Evolutionary conservation across 352 stramenopile genomes (phyloP).

Genomic region (Phytophthora litchii): DNA sequence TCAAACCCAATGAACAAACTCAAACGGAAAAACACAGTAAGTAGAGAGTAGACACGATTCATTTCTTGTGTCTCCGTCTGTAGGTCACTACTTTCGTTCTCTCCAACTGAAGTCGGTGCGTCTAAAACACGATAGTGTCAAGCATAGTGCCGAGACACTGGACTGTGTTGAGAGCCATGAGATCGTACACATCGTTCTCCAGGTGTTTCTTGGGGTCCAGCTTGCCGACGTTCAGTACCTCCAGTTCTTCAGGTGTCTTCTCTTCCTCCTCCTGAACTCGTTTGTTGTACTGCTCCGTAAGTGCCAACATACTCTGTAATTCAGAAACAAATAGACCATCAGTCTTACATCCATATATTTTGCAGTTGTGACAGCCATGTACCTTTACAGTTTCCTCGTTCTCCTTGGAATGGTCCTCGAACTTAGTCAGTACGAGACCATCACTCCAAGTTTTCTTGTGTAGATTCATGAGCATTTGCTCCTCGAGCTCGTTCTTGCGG

Average conservation of each 20-base stretch:
- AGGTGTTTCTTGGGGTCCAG: slow-evolving; percentile 95
- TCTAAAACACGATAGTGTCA: slow-evolving; percentile 98
- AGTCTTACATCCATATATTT: neutral
- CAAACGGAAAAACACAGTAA: slow-evolving; percentile 2
- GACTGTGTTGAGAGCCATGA: slow-evolving; percentile 99
- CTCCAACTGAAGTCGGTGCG: slow-evolving; percentile 13
- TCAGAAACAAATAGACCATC: slow-evolving; percentile 69
- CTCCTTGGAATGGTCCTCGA: slow-evolving; percentile 94
- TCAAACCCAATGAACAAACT: slow-evolving; percentile 18
- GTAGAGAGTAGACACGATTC: slow-evolving; percentile 23
- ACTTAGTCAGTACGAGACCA: slow-evolving; percentile 94
- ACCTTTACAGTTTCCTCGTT: slow-evolving; percentile 94
- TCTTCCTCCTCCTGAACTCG: slow-evolving; percentile 95
- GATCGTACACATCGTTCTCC: slow-evolving; percentile 94
- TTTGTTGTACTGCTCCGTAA: slow-evolving; percentile 98
- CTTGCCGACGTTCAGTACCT: slow-evolving; percentile 99
- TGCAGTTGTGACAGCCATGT: neutral
- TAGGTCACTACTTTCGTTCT: slow-evolving; percentile 20
- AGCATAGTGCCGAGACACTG: slow-evolving; percentile 99
- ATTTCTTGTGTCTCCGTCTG: slow-evolving; percentile 19
- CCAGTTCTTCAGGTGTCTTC: slow-evolving; percentile 96
- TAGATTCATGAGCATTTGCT: slow-evolving; percentile 99
- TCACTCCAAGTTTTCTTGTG: slow-evolving; percentile 98
- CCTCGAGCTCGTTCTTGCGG: slow-evolving; percentile 99
- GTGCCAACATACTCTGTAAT: slow-evolving; percentile 91